Evolutionary conservation across 1,139 yeast genomes (phyloP).

Genomic region (Blastobotrys capitulatus): DNA sequence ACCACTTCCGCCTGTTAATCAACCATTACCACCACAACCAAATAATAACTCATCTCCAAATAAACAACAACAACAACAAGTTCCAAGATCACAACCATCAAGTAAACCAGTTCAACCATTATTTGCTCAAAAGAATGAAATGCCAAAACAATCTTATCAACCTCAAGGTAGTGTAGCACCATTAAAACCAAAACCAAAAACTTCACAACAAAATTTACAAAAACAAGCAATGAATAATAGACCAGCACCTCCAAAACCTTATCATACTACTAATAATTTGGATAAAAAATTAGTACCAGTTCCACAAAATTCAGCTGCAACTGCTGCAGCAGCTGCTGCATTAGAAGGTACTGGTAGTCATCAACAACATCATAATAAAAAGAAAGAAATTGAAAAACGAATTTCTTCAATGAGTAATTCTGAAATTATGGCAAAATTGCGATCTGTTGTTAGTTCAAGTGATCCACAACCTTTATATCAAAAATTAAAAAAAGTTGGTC

Average conservation of each 20-base stretch:
- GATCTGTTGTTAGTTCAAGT: slow-evolving; percentile 72
- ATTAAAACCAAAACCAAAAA: slow-evolving; percentile 15
- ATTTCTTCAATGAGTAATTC: slow-evolving; percentile 74
- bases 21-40: slow-evolving; percentile 18
- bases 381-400: slow-evolving; percentile 43
- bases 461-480: slow-evolving; percentile 86
- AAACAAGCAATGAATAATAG: slow-evolving; percentile 19
- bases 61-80: slow-evolving; percentile 2
- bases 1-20: slow-evolving; percentile 16
- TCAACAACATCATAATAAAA: slow-evolving; percentile 7
- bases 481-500: slow-evolving; percentile 95
- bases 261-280: slow-evolving; percentile 10
- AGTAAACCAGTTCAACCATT: slow-evolving; percentile 14
- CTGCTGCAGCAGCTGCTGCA: slow-evolving; percentile 31
- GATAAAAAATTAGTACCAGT: slow-evolving; percentile 19
- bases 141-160: slow-evolving; percentile 10
- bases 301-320: slow-evolving; percentile 31
- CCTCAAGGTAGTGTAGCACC: slow-evolving; percentile 10
- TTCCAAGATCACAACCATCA: slow-evolving; percentile 11
- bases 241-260: neutral
- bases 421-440: slow-evolving; percentile 78
- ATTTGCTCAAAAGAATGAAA: slow-evolving; percentile 6
- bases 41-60: slow-evolving; percentile 3
- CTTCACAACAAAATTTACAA: slow-evolving; percentile 9
- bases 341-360: slow-evolving; percentile 20